phyloP scores from a whole-genome alignment of 345 rosid species.

The Crucihimalaya himalaica region DNA sequence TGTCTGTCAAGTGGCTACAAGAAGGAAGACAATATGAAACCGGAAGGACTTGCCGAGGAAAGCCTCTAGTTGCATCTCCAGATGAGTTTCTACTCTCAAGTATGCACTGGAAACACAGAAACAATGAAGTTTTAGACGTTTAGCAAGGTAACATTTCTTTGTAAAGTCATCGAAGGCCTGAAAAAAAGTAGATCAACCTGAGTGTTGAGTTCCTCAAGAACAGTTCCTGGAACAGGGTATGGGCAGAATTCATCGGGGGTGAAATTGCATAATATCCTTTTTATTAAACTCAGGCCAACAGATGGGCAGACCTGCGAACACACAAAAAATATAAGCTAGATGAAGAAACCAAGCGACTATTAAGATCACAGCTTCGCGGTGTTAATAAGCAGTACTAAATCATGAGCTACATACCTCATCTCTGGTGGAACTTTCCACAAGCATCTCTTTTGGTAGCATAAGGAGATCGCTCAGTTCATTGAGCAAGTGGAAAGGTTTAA shows the following conservation, averaged over 20 bases:
- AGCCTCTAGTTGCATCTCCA: constrained; percentile 50
- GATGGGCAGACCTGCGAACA: constrained; percentile 83
- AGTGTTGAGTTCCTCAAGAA: constrained; percentile 78
- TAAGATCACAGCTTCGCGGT: not conserved
- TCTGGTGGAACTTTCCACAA: constrained; percentile 66
- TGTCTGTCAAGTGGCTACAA: constrained; percentile 55
- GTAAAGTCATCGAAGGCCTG: not conserved
- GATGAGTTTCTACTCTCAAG: constrained; percentile 58
- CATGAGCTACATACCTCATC: constrained; percentile 56
- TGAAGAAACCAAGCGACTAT: constrained; percentile 10
- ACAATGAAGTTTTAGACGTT: not conserved
- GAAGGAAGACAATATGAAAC: constrained; percentile 65
- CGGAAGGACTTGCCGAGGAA: constrained; percentile 68
- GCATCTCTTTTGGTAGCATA: constrained; percentile 98
- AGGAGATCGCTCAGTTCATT: constrained; percentile 87
- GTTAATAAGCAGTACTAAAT: constrained; percentile 5
- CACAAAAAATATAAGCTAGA: not conserved
- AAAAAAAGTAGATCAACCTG: constrained; percentile 58
- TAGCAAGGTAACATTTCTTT: not conserved
- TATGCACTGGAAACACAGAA: constrained; percentile 50
- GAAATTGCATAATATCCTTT: constrained; percentile 88
- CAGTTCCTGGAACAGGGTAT: constrained; percentile 82
- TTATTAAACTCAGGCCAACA: constrained; percentile 64
- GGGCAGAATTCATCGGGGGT: constrained; percentile 97
- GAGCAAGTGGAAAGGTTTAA: constrained; percentile 64